These are phyloP conservation scores for Passalora sequoiae DNA, from an alignment of 2,329 filamentous ascomycete genomes.

Conservation along the genomic window DNA sequence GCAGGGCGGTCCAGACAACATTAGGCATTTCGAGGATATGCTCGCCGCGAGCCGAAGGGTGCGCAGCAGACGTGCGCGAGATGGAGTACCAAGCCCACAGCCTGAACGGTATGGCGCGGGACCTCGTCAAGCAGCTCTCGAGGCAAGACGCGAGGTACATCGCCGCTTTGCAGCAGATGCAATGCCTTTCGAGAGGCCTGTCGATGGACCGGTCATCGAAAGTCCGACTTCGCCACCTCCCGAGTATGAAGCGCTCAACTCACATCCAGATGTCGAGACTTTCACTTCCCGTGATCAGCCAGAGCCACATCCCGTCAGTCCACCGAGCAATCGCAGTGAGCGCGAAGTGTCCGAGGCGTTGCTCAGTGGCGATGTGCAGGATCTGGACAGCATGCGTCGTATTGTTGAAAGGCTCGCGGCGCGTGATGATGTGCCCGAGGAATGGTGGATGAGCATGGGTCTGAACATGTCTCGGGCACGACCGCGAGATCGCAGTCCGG, in stretches of 20 bases:
- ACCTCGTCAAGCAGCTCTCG: conserved; percentile 13
- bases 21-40: conserved; percentile 9
- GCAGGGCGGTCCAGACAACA: conserved; percentile 7
- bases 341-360: conserved; percentile 23
- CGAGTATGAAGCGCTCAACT: conserved; percentile 18
- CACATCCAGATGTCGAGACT: conserved; percentile 19
- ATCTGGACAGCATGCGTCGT: conserved; percentile 62
- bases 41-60: conserved; percentile 7
- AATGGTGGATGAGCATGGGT: conserved; percentile 63
- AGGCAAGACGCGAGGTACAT: conserved; percentile 20
- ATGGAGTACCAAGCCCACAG: conserved; percentile 12
- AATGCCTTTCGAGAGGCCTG: conserved; percentile 4
- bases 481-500: conserved; percentile 14
- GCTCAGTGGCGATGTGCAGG: conserved; percentile 27
- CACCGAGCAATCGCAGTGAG: conserved; percentile 22
- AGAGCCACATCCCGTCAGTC: conserved; percentile 25
- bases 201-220: conserved; percentile 3
- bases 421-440: conserved; percentile 71
- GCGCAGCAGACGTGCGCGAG: conserved; percentile 1
- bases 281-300: conserved; percentile 25
- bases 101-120: conserved; percentile 20
- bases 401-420: conserved; percentile 66
- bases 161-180: conserved; percentile 23
- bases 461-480: conserved; percentile 30
- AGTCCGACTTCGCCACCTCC: conserved; percentile 24